These are phyloP conservation scores for Viola odorata DNA, from an alignment of 345 rosid species.

Conservation along the genomic window DNA sequence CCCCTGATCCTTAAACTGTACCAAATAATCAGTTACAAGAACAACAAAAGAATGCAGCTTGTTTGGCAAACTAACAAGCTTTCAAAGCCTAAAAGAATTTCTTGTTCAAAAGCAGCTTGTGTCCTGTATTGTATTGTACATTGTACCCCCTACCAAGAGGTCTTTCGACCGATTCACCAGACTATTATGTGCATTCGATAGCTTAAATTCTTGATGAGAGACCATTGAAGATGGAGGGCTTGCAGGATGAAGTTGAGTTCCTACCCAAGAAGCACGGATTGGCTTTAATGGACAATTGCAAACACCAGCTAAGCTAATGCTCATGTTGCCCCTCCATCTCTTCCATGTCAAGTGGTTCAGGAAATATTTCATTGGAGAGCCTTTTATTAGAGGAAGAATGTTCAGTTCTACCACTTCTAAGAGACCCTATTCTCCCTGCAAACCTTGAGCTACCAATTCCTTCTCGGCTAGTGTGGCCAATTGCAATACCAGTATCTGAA, in stretches of 20 bases:
- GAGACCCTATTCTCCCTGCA: conserved; percentile 52
- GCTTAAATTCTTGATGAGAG: conserved; percentile 1
- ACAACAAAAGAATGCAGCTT: conserved; percentile 10
- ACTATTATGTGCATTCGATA: not conserved
- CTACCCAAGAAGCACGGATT: not conserved
- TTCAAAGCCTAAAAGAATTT: conserved; percentile 4
- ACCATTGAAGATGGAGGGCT: not conserved
- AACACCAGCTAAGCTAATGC: conserved; percentile 22
- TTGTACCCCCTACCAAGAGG: too few species aligned
- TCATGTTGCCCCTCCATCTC: conserved; percentile 47
- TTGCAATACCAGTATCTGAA: conserved; percentile 28
- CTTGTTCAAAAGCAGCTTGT: not conserved
- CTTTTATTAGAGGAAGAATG: conserved; percentile 69
- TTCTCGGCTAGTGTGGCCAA: conserved; percentile 23
- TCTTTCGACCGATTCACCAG: not conserved
- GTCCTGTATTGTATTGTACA: too few species aligned
- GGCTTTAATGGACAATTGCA: not conserved
- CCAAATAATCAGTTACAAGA: conserved; percentile 12
- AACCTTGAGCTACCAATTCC: conserved; percentile 51
- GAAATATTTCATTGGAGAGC: conserved; percentile 74
- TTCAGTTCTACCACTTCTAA: conserved; percentile 40
- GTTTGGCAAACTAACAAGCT: conserved; percentile 14
- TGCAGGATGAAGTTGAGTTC: not conserved
- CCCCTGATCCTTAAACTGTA: conserved; percentile 7
- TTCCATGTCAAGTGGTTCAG: conserved; percentile 56